phyloP scores from a whole-genome alignment of 1,284 basidiomycete genomes.

The Amylostereum chailletii region DNA sequence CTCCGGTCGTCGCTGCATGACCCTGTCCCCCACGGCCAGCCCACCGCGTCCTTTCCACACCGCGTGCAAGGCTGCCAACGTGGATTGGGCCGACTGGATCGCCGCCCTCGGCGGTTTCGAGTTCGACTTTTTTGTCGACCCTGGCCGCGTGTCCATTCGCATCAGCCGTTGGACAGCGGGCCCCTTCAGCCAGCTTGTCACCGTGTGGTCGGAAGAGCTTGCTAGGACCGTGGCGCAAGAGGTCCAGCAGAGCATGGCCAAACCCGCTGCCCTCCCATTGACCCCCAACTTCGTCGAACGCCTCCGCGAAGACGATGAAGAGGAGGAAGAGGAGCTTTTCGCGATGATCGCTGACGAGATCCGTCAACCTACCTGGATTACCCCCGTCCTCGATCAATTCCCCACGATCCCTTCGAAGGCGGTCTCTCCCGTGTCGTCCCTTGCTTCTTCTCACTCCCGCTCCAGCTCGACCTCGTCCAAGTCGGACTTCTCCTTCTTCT shows the following conservation, averaged over 20 bases:
- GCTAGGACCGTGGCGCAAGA: slow-evolving; percentile 10
- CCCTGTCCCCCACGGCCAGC: slow-evolving; percentile 54
- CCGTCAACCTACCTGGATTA: slow-evolving; percentile 55
- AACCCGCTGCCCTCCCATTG: slow-evolving; percentile 8
- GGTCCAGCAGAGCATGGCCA: slow-evolving; percentile 9
- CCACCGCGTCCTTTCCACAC: slow-evolving; percentile 64
- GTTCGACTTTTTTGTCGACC: slow-evolving; percentile 73
- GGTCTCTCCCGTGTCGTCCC: slow-evolving; percentile 47
- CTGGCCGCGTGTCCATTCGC: slow-evolving; percentile 63
- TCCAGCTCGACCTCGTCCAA: slow-evolving; percentile 68
- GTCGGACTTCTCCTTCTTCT: slow-evolving; percentile 53
- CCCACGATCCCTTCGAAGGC: slow-evolving; percentile 31
- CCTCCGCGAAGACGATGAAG: slow-evolving; percentile 54
- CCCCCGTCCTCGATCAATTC: slow-evolving; percentile 53
- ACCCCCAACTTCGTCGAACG: neutral
- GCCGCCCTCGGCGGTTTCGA: slow-evolving; percentile 53
- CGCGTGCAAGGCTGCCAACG: slow-evolving; percentile 55
- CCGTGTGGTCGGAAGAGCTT: slow-evolving; percentile 52
- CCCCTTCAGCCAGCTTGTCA: slow-evolving; percentile 35
- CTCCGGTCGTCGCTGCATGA: slow-evolving; percentile 64
- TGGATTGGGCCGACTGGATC: slow-evolving; percentile 76
- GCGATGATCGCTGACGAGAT: slow-evolving; percentile 64
- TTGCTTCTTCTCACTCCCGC: slow-evolving; percentile 52
- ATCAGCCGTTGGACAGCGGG: slow-evolving; percentile 31
- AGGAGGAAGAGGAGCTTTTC: slow-evolving; percentile 66